These are phyloP conservation scores for Xanthoceras sorbifolium DNA, from an alignment of 345 rosid species.

Conservation along the genomic window DNA sequence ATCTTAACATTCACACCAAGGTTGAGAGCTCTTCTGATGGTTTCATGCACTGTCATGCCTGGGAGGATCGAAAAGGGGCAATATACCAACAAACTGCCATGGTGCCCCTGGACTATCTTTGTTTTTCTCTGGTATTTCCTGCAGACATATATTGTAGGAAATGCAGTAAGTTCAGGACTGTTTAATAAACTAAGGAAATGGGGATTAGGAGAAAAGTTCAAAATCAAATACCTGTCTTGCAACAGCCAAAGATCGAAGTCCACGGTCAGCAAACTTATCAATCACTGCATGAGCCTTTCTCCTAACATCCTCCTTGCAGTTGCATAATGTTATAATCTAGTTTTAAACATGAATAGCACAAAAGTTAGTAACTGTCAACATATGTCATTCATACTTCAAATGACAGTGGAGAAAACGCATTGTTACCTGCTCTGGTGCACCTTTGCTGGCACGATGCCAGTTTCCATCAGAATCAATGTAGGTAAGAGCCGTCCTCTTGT, in stretches of 20 bases:
- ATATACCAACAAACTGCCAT: slow-evolving; percentile 79
- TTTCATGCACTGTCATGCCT: slow-evolving; percentile 98
- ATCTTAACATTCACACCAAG: slow-evolving; percentile 93
- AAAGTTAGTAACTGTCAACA: neutral
- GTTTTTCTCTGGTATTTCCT: slow-evolving; percentile 82
- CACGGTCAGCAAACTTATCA: slow-evolving; percentile 92
- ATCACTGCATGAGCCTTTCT: slow-evolving; percentile 72
- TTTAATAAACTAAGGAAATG: neutral
- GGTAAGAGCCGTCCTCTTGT: slow-evolving; percentile 91
- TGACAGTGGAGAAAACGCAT: neutral
- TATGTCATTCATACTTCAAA: neutral
- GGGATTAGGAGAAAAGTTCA: neutral
- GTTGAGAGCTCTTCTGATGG: slow-evolving; percentile 86
- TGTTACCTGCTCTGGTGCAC: slow-evolving; percentile 90
- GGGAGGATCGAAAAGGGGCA: slow-evolving; percentile 95
- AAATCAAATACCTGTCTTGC: slow-evolving; percentile 72
- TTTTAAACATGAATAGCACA: slow-evolving; percentile 15
- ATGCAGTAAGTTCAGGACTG: neutral
- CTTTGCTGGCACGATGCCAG: slow-evolving; percentile 91
- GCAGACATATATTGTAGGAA: slow-evolving; percentile 20
- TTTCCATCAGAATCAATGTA: slow-evolving; percentile 70
- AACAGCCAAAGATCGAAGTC: slow-evolving; percentile 85
- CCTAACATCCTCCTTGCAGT: slow-evolving; percentile 70
- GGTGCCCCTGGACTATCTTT: slow-evolving; percentile 82
- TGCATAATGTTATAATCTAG: slow-evolving; percentile 74